These are phyloP conservation scores for Alternaria sp. DNA, from an alignment of 2,329 filamentous ascomycete genomes.

Conservation along the genomic window DNA sequence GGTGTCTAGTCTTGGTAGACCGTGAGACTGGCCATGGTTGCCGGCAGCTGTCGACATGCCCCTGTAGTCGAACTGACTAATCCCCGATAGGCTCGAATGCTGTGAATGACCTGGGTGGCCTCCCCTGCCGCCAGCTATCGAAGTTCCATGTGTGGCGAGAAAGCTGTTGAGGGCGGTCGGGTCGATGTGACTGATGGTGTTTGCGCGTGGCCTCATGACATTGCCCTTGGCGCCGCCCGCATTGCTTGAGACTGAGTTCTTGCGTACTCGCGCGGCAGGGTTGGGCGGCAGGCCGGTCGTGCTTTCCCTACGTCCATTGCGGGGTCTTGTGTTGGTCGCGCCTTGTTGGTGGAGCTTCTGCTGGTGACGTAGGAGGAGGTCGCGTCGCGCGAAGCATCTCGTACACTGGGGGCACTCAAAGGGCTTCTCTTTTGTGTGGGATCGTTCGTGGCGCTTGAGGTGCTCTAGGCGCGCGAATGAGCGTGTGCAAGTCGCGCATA, in stretches of 20 bases:
- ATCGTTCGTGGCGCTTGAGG: slow-evolving; percentile 94
- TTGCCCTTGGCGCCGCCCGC: slow-evolving; percentile 56
- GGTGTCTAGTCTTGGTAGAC: slow-evolving; percentile 84
- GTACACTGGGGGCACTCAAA: slow-evolving; percentile 96
- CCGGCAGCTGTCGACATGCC: slow-evolving; percentile 74
- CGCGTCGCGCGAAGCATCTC: slow-evolving; percentile 91
- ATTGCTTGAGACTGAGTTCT: slow-evolving; percentile 82
- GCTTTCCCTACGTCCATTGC: slow-evolving; percentile 85
- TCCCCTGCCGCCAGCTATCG: slow-evolving; percentile 57
- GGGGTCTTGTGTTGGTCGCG: slow-evolving; percentile 82
- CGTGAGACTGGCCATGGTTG: slow-evolving; percentile 70
- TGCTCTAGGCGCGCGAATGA: slow-evolving; percentile 96
- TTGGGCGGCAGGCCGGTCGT: slow-evolving; percentile 74
- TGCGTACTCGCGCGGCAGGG: slow-evolving; percentile 77
- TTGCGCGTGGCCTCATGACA: slow-evolving; percentile 84
- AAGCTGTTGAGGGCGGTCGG: slow-evolving; percentile 72
- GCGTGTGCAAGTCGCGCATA: slow-evolving; percentile 87
- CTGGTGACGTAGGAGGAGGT: slow-evolving; percentile 91
- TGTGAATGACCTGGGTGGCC: slow-evolving; percentile 65
- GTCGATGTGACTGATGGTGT: slow-evolving; percentile 95
- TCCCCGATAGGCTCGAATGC: slow-evolving; percentile 75
- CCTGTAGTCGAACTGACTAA: slow-evolving; percentile 70
- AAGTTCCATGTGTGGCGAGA: slow-evolving; percentile 64
- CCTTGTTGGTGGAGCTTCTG: slow-evolving; percentile 97
- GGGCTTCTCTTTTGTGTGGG: slow-evolving; percentile 98